Evolutionary conservation across 2,329 filamentous ascomycete genomes (phyloP), one percentile per base, ranked within the genome.

Genomic region (Onygenales sp.): DNA sequence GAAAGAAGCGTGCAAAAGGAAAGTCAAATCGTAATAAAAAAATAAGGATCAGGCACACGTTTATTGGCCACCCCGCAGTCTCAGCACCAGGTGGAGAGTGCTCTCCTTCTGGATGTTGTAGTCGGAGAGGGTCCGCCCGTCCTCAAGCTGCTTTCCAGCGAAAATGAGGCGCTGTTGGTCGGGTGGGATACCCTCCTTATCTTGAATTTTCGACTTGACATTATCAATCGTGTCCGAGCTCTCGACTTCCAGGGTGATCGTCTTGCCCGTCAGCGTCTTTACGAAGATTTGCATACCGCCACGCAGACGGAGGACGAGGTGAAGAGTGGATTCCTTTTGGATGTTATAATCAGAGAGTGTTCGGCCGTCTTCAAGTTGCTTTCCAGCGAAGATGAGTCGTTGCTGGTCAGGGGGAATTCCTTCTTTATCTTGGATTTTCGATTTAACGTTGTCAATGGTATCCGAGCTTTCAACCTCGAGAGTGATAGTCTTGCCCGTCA

Each of bases 341-440:
- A 96, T 96, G 77, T 96, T 96, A 83, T 96, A 96, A 70, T 96
- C 92, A 49, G 83, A 86, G 0, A 96, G 78, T 0, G 91, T 96
- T 21, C 91, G 87, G 48, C 91, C 91, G 62, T 96, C 90, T 69
- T 95, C 89, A 1, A 95, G 75, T 72, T 95, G 89, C 82, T 95
- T 95, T 55, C 90, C 90, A 47, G 90, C 89, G 59, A 95, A 95
- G 67, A 95, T 95, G 10, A 95, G 76, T 64, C 91, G 89, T 74
- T 95, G 91, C 72, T 95, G 91, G 71, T 95, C 91, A 2, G 91
- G 91, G 0, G 91, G 91, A 52, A 96, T 95, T 27, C 91, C 91
- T 73, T 85, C 82, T 73, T 85, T 85, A 59, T 83, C 80, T 67
- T 85, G 81, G 42, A 96, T 96, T 81, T 96, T 95, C 4, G 77